These are phyloP conservation scores for Penicillium palitans DNA, from an alignment of 2,329 filamentous ascomycete species.

Conservation along the genomic window DNA sequence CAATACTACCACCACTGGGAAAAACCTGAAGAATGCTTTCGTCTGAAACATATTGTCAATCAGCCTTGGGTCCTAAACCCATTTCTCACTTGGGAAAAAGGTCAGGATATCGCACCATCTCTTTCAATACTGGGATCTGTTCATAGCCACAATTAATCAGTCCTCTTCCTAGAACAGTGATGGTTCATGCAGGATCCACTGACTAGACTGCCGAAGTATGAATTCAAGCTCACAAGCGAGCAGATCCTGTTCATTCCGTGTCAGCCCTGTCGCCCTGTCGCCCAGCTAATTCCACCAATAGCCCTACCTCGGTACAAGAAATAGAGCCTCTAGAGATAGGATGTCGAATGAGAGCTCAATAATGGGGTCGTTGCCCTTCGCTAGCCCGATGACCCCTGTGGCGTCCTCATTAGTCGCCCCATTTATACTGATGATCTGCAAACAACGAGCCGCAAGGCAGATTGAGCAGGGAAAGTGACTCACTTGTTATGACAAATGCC, in stretches of 20 bases:
- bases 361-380: slow-evolving; percentile 59
- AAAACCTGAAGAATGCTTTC: slow-evolving; percentile 84
- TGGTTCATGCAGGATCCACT: slow-evolving; percentile 20
- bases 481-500: slow-evolving; percentile 70
- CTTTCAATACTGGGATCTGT: slow-evolving; percentile 81
- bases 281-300: slow-evolving; percentile 3
- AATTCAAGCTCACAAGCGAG: slow-evolving; percentile 80
- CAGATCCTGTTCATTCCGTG: slow-evolving; percentile 61
- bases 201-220: slow-evolving; percentile 69
- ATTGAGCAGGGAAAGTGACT: slow-evolving; percentile 40
- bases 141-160: slow-evolving; percentile 22
- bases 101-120: slow-evolving; percentile 64
- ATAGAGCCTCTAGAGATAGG: slow-evolving; percentile 82
- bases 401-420: slow-evolving; percentile 8
- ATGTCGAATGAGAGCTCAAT: slow-evolving; percentile 83
- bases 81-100: not conserved
- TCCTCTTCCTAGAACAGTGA: slow-evolving; percentile 6
- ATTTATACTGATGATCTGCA: not conserved
- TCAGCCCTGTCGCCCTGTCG: slow-evolving; percentile 20
- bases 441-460: slow-evolving; percentile 24
- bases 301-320: slow-evolving; percentile 71
- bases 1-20: slow-evolving; percentile 74
- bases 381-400: slow-evolving; percentile 66
- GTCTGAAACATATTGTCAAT: slow-evolving; percentile 48
- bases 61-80: slow-evolving; percentile 26